A percentile compares a stretch with the other conserved stretches of the same genome.
These are phyloP conservation scores for Populus euphratica DNA, from an alignment of 345 rosid genomes.

Conservation along the genomic window DNA sequence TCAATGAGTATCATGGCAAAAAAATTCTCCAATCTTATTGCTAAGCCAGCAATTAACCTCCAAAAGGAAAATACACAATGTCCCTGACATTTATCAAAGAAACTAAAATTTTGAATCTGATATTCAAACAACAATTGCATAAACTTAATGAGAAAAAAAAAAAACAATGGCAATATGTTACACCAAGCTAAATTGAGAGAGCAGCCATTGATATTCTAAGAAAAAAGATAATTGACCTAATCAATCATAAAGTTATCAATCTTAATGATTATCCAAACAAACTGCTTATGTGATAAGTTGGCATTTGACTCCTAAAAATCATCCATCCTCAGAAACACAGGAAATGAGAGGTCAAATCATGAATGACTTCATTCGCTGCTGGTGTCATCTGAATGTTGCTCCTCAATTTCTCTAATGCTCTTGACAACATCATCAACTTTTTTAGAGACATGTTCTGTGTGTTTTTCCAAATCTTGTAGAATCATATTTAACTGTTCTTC, in stretches of 20 bases:
- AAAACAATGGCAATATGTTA: not conserved
- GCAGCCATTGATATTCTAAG: not conserved
- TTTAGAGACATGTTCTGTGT: conserved; percentile 37
- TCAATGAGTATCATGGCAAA: not conserved
- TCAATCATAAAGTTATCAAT: not conserved
- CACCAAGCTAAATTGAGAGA: not conserved
- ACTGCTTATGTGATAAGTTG: not conserved
- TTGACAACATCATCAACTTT: conserved; percentile 38
- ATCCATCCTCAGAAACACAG: not conserved
- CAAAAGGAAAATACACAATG: not conserved
- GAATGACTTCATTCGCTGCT: not conserved
- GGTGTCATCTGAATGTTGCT: conserved; percentile 18
- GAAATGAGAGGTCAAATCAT: not conserved
- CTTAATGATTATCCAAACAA: not conserved
- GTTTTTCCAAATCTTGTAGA: conserved; percentile 43
- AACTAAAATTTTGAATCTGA: not conserved
- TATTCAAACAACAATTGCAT: not conserved
- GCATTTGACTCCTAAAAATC: not conserved
- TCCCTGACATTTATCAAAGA: not conserved
- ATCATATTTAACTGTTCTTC: conserved; percentile 29
- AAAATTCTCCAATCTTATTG: not conserved
- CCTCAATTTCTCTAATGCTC: conserved; percentile 35
- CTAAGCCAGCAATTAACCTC: too few relatives aligned
- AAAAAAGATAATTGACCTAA: not conserved
- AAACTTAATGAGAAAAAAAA: not conserved